These are phyloP conservation scores for Botrytis medusae DNA, from an alignment of 2,329 filamentous ascomycete genomes.

Conservation along the genomic window DNA sequence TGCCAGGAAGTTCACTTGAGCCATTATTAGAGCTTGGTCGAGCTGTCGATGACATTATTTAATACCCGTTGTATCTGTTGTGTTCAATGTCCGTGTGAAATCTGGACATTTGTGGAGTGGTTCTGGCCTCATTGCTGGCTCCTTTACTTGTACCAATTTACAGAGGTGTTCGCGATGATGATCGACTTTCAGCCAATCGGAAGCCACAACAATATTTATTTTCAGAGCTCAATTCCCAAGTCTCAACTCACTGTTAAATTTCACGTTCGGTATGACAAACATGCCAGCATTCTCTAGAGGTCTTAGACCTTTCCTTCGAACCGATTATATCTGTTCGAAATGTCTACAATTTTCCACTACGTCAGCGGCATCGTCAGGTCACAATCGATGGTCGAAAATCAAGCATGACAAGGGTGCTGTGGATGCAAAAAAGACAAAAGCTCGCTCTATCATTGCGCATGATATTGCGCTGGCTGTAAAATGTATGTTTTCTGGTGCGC, in stretches of 20 bases:
- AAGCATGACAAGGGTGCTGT: slow-evolving; percentile 89
- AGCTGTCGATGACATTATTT: slow-evolving; percentile 39
- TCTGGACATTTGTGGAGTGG: slow-evolving; percentile 15
- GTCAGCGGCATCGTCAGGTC: slow-evolving; percentile 58
- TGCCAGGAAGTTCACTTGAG: slow-evolving; percentile 39
- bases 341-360: slow-evolving; percentile 46
- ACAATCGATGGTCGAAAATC: slow-evolving; percentile 96
- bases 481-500: slow-evolving; percentile 48
- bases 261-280: neutral
- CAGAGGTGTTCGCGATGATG: slow-evolving; percentile 15
- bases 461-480: slow-evolving; percentile 75
- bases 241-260: neutral
- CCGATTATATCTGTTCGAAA: slow-evolving; percentile 31
- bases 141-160: slow-evolving; percentile 15
- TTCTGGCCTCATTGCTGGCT: slow-evolving; percentile 19
- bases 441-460: slow-evolving; percentile 67
- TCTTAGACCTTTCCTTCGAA: slow-evolving; percentile 27
- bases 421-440: slow-evolving; percentile 74
- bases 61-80: slow-evolving; percentile 19
- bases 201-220: slow-evolving; percentile 21
- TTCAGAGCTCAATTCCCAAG: neutral
- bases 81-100: slow-evolving; percentile 10
- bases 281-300: slow-evolving; percentile 38
- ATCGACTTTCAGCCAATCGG: slow-evolving; percentile 20
- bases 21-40: slow-evolving; percentile 38